A percentile compares a stretch with the other conserved stretches of the same genome.
Evolutionary conservation across 495 filamentous ascomycete species (phyloP).

Genomic region (Talaromyces stipitatus): DNA sequence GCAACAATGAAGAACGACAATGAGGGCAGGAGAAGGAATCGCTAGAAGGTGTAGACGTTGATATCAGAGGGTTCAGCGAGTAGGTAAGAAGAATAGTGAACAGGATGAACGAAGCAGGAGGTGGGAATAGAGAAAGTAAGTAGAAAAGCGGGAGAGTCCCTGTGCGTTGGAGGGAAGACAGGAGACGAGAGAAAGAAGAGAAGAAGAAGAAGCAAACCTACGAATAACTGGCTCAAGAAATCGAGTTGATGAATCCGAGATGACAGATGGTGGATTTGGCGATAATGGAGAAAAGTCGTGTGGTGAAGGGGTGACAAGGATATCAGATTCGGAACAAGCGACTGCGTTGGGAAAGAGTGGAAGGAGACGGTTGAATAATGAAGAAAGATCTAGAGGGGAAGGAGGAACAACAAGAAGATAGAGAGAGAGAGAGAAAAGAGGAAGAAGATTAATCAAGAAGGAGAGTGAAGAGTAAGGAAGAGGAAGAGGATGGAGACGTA

Average conservation of each 20-base stretch:
- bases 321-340: background rate
- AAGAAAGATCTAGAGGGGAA: background rate
- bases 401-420: background rate
- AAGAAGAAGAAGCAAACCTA: background rate
- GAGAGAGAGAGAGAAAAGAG: background rate
- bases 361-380: too few species aligned
- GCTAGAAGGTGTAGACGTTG: background rate
- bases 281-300: background rate
- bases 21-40: conserved; percentile 7
- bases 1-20: background rate
- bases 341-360: background rate
- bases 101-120: conserved; percentile 13
- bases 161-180: background rate
- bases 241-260: background rate
- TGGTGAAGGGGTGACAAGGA: background rate
- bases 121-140: conserved; percentile 14
- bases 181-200: conserved; percentile 13
- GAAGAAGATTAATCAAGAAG: background rate
- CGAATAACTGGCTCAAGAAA: background rate
- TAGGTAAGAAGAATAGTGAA: background rate
- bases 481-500: background rate
- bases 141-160: conserved; percentile 11
- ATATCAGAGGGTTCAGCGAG: background rate
- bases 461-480: background rate
- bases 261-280: background rate